These are phyloP conservation scores for Tripterygium wilfordii DNA, from an alignment of 177 flowering plant genomes.

Conservation along the genomic window DNA sequence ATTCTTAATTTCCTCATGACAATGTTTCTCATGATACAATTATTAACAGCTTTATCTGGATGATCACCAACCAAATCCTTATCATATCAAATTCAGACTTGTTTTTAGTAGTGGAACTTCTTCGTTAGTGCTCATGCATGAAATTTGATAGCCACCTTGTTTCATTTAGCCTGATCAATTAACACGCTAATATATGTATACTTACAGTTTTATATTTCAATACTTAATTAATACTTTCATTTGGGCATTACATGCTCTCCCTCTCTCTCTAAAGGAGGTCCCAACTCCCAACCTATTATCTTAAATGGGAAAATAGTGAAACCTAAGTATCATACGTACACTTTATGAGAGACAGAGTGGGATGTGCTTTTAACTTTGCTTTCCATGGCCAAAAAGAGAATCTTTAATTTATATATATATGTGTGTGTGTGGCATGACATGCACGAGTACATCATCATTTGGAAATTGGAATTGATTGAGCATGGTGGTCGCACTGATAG, in stretches of 20 bases:
- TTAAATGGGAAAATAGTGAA: neutral
- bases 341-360: constrained; percentile 2
- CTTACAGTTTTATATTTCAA: neutral
- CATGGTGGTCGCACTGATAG: neutral
- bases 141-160: constrained; percentile 1
- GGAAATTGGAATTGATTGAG: neutral
- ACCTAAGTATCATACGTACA: neutral
- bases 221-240: too few species aligned
- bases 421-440: constrained; percentile 3
- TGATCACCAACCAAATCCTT: neutral
- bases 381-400: constrained; percentile 15
- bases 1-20: neutral
- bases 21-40: neutral
- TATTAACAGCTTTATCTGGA: neutral
- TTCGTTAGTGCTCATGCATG: neutral
- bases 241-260: neutral
- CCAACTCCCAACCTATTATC: neutral
- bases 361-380: constrained; percentile 16
- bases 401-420: constrained; percentile 15
- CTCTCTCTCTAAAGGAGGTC: too few species aligned
- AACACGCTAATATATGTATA: too few species aligned
- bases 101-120: constrained; percentile 1
- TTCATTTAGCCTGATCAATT: too few species aligned
- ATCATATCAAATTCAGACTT: neutral
- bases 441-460: constrained; percentile 5